A percentile compares a stretch with the other conserved stretches of the same genome.
These are phyloP conservation scores for Aquilaria malaccensis DNA, from an alignment of 345 rosid species.

Conservation along the genomic window DNA sequence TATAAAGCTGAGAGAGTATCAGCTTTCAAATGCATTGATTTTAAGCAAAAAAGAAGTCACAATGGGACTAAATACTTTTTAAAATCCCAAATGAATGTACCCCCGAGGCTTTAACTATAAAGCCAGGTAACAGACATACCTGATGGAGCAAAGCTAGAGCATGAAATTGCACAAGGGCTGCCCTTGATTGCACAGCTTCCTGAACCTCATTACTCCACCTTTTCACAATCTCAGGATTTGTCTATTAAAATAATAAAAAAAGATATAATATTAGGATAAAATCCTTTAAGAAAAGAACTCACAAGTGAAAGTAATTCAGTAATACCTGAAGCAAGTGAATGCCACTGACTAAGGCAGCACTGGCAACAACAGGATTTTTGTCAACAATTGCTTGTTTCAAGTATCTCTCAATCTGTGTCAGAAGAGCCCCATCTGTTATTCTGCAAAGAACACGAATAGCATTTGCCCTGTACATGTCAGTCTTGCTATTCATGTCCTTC, in stretches of 20 bases:
- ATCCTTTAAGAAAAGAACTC: background rate
- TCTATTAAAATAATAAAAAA: slow-evolving; percentile 24
- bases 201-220: slow-evolving; percentile 96
- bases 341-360: slow-evolving; percentile 95
- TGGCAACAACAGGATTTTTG: slow-evolving; percentile 90
- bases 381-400: slow-evolving; percentile 93
- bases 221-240: slow-evolving; percentile 78
- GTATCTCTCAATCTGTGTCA: slow-evolving; percentile 80
- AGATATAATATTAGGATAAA: background rate
- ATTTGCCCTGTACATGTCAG: slow-evolving; percentile 88
- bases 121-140: slow-evolving; percentile 25
- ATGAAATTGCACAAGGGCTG: slow-evolving; percentile 90
- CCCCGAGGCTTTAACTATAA: background rate
- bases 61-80: background rate
- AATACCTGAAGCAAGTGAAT: slow-evolving; percentile 81
- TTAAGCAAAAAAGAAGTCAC: background rate
- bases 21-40: too few species aligned
- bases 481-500: slow-evolving; percentile 96
- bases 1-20: too few species aligned
- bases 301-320: background rate
- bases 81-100: slow-evolving; percentile 3
- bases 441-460: slow-evolving; percentile 91
- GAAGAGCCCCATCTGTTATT: slow-evolving; percentile 78
- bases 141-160: slow-evolving; percentile 80
- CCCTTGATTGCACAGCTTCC: slow-evolving; percentile 89